phyloP scores from a whole-genome alignment of 179 eudicot species.

The Patellifolia procumbens region DNA sequence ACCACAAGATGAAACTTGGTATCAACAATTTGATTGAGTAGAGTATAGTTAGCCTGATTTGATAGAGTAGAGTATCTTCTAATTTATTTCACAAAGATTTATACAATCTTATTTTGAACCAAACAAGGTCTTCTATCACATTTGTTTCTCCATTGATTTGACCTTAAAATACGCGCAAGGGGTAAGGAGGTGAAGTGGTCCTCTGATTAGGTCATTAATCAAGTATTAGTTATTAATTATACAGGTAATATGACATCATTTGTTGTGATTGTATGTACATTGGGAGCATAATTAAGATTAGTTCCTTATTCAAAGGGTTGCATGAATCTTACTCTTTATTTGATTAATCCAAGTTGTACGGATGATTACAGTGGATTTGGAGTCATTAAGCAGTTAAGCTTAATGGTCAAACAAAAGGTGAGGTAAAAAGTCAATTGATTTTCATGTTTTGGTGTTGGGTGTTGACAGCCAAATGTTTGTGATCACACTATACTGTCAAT shows the following conservation, averaged over 20 bases:
- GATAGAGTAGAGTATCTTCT: background rate
- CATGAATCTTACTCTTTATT: background rate
- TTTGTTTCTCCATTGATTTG: background rate
- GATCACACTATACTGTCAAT: background rate
- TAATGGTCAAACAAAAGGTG: background rate
- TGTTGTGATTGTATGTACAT: background rate
- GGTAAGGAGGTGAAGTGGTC: background rate
- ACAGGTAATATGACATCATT: background rate
- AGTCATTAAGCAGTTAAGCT: background rate
- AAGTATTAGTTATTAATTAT: background rate
- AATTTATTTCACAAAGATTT: slow-evolving; percentile 2
- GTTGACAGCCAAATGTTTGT: background rate
- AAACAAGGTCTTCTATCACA: background rate
- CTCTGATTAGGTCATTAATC: background rate
- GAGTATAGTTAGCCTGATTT: background rate
- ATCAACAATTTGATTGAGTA: background rate
- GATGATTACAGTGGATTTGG: background rate
- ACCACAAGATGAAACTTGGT: background rate
- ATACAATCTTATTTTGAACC: background rate
- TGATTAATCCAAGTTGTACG: background rate
- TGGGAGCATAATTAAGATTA: background rate
- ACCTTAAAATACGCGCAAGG: background rate
- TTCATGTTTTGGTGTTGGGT: background rate
- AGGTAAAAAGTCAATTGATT: background rate
- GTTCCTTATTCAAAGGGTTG: background rate